These are phyloP conservation scores for Coemansia sp. DNA, from an alignment of 192 early-diverging fungal genomes.

Conservation along the genomic window DNA sequence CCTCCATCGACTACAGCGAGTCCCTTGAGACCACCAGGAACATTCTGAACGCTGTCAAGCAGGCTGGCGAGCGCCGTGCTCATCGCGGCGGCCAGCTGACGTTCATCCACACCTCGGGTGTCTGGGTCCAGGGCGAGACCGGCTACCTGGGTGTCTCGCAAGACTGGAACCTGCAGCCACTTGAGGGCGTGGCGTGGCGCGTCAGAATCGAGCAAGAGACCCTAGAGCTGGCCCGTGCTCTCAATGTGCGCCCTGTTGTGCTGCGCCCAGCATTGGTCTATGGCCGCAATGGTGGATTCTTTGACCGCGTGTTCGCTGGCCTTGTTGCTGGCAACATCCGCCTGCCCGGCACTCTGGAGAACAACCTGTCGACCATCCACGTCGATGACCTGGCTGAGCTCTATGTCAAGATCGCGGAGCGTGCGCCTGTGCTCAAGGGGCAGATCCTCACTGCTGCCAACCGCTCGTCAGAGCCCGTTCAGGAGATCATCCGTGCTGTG, in stretches of 20 bases:
- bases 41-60: constrained; percentile 11
- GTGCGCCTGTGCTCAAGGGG: constrained; percentile 4
- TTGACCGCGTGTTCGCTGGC: constrained; percentile 4
- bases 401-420: constrained; percentile 9
- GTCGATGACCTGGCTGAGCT: constrained; percentile 15
- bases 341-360: constrained; percentile 4
- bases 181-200: constrained; percentile 2
- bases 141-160: constrained; percentile 2
- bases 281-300: constrained; percentile 3
- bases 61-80: constrained; percentile 6
- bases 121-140: constrained; percentile 8
- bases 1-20: constrained; percentile 8
- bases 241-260: constrained; percentile 10
- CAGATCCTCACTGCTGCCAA: constrained; percentile 6
- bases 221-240: background rate
- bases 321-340: constrained; percentile 5
- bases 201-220: background rate
- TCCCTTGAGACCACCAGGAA: background rate
- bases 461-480: constrained; percentile 2
- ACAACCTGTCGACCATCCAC: constrained; percentile 13
- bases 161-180: background rate
- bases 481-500: constrained; percentile 8
- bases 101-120: background rate
- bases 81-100: constrained; percentile 2
- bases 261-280: constrained; percentile 12